Evolutionary conservation across 2,329 filamentous ascomycete genomes (phyloP).

Genomic region (Colletotrichum sp.): DNA sequence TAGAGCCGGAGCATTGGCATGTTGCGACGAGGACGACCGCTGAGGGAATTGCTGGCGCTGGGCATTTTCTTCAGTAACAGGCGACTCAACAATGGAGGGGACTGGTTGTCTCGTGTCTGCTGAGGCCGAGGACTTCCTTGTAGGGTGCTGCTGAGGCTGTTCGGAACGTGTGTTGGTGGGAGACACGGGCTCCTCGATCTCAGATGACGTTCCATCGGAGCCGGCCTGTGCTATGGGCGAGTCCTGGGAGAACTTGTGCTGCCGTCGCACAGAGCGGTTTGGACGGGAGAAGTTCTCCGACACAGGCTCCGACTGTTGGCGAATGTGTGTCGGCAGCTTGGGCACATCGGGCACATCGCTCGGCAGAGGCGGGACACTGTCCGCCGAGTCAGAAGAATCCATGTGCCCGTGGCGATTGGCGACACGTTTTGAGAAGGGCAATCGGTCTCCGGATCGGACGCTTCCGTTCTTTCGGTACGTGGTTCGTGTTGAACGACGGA

Average conservation of each 20-base stretch:
- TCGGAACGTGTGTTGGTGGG: slow-evolving; percentile 25
- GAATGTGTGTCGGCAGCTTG: slow-evolving; percentile 57
- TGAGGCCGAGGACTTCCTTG: slow-evolving; percentile 36
- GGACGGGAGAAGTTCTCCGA: slow-evolving; percentile 69
- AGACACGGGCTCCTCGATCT: slow-evolving; percentile 26
- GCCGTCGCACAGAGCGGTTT: slow-evolving; percentile 48
- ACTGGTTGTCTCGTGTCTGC: slow-evolving; percentile 40
- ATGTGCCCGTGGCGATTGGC: slow-evolving; percentile 66
- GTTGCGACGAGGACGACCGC: slow-evolving; percentile 52
- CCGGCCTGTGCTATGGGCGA: slow-evolving; percentile 56
- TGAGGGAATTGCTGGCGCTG: slow-evolving; percentile 48
- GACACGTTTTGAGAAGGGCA: slow-evolving; percentile 76
- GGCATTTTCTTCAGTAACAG: slow-evolving; percentile 47
- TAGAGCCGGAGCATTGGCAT: slow-evolving; percentile 18
- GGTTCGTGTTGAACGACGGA: slow-evolving; percentile 90
- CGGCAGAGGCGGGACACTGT: slow-evolving; percentile 32
- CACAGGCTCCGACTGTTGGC: slow-evolving; percentile 74
- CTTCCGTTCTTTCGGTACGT: slow-evolving; percentile 88
- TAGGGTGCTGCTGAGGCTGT: slow-evolving; percentile 35
- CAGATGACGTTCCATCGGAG: slow-evolving; percentile 43
- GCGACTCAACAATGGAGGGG: slow-evolving; percentile 71
- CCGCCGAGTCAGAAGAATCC: slow-evolving; percentile 38
- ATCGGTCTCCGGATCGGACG: slow-evolving; percentile 77
- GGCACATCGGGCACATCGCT: slow-evolving; percentile 54
- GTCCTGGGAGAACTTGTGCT: slow-evolving; percentile 56